These are phyloP conservation scores for Cercophora samala DNA, from an alignment of 495 filamentous ascomycete genomes.

Conservation along the genomic window DNA sequence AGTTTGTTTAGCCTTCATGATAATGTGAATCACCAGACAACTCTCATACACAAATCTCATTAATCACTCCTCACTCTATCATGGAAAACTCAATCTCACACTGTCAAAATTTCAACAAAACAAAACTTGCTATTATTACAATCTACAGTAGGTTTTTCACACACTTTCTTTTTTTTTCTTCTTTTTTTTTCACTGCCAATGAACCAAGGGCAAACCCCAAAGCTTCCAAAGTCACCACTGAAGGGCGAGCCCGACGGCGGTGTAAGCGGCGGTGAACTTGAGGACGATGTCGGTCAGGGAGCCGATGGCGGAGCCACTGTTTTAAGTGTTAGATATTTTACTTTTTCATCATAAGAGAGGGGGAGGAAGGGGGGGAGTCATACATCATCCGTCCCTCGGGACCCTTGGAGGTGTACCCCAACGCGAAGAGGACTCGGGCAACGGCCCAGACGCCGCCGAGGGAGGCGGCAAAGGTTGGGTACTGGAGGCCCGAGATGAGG, in stretches of 20 bases:
- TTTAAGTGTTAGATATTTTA: too few species aligned
- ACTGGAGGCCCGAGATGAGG: slow-evolving; percentile 53
- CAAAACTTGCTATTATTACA: too few species aligned
- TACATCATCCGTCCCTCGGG: slow-evolving; percentile 35
- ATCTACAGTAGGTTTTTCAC: too few species aligned
- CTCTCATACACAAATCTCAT: too few species aligned
- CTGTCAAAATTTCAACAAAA: too few species aligned
- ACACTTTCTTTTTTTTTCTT: too few species aligned
- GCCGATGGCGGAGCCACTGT: background rate
- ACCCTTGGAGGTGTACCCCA: slow-evolving; percentile 54
- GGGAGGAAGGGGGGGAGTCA: too few species aligned
- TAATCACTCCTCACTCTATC: too few species aligned
- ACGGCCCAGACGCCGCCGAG: slow-evolving; percentile 57
- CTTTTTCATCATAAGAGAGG: background rate
- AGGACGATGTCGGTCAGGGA: background rate
- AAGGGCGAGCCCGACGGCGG: background rate
- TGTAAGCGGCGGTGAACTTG: slow-evolving; percentile 11
- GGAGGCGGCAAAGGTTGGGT: slow-evolving; percentile 52
- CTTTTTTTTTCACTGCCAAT: background rate
- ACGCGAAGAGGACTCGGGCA: slow-evolving; percentile 51
- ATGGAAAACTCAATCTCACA: too few species aligned
- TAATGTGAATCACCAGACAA: too few species aligned
- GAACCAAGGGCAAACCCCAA: background rate
- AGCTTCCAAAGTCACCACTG: background rate
- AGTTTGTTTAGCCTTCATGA: too few species aligned